A percentile compares a stretch with the other conserved stretches of the same genome.
Evolutionary conservation across 2,329 filamentous ascomycete species (phyloP).

Genomic region (Penicillium sclerotiorum): DNA sequence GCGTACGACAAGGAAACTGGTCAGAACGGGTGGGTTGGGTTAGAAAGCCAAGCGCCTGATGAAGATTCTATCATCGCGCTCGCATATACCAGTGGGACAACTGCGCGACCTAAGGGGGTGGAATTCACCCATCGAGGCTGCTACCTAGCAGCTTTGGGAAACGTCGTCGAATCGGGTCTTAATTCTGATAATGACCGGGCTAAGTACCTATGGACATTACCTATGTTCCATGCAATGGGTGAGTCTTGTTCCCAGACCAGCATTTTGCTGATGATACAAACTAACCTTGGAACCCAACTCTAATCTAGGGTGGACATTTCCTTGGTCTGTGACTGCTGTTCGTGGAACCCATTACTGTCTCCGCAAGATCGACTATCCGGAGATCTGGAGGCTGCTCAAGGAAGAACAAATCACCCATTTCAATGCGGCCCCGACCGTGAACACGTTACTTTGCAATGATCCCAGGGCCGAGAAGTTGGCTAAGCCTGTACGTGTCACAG

Average conservation of each 20-base stretch:
- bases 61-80: slow-evolving; percentile 85
- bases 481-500: slow-evolving; percentile 78
- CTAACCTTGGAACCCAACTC: background rate
- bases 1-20: slow-evolving; percentile 69
- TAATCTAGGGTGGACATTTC: slow-evolving; percentile 74
- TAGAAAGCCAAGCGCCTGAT: slow-evolving; percentile 69
- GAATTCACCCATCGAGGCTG: slow-evolving; percentile 86
- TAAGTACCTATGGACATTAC: slow-evolving; percentile 87
- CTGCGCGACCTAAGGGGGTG: slow-evolving; percentile 87
- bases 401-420: slow-evolving; percentile 90
- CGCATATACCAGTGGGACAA: slow-evolving; percentile 93
- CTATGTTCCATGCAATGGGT: slow-evolving; percentile 75
- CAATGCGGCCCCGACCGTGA: slow-evolving; percentile 94
- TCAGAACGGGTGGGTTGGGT: slow-evolving; percentile 71
- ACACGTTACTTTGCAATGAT: slow-evolving; percentile 84
- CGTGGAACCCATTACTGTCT: slow-evolving; percentile 94
- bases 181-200: slow-evolving; percentile 71
- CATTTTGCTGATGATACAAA: background rate
- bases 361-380: slow-evolving; percentile 89
- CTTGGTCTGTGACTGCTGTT: slow-evolving; percentile 90
- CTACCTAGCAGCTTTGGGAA: slow-evolving; percentile 82
- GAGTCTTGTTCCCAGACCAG: slow-evolving; percentile 18
- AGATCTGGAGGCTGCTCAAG: slow-evolving; percentile 88
- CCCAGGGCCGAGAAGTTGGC: slow-evolving; percentile 72
- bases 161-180: slow-evolving; percentile 84